Evolutionary conservation across 2,329 filamentous ascomycete species (phyloP).

Genomic region (Hymenoscyphus linearis): DNA sequence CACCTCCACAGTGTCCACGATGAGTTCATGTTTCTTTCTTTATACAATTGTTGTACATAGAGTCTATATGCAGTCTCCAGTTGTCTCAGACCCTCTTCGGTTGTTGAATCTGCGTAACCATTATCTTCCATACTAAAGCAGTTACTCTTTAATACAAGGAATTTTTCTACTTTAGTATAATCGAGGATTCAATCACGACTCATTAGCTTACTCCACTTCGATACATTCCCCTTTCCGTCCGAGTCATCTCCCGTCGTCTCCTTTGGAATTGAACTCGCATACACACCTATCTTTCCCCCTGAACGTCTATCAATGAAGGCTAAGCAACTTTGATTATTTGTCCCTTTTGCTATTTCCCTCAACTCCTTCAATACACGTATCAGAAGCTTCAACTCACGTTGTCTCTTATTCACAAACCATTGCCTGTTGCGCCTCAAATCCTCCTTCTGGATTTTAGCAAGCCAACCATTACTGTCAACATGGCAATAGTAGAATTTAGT

Average conservation of each 20-base stretch:
- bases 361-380: neutral
- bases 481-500: neutral
- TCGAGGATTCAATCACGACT: no score
- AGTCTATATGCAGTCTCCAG: no score
- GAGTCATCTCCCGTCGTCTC: neutral
- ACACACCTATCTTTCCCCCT: neutral
- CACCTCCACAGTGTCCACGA: no score
- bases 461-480: neutral
- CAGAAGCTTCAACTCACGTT: neutral
- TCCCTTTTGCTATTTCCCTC: neutral
- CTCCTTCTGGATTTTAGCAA: neutral
- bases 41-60: no score
- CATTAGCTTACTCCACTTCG: no score
- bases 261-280: neutral
- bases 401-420: neutral
- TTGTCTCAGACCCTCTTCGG: no score
- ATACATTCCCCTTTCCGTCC: no score
- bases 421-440: neutral
- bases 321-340: neutral
- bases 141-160: no score
- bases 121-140: no score
- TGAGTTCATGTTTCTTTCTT: no score
- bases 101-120: no score
- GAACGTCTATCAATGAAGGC: neutral
- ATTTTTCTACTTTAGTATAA: no score